These are phyloP conservation scores for Meira nashicola DNA, from an alignment of 1,284 basidiomycete species.

Conservation along the genomic window DNA sequence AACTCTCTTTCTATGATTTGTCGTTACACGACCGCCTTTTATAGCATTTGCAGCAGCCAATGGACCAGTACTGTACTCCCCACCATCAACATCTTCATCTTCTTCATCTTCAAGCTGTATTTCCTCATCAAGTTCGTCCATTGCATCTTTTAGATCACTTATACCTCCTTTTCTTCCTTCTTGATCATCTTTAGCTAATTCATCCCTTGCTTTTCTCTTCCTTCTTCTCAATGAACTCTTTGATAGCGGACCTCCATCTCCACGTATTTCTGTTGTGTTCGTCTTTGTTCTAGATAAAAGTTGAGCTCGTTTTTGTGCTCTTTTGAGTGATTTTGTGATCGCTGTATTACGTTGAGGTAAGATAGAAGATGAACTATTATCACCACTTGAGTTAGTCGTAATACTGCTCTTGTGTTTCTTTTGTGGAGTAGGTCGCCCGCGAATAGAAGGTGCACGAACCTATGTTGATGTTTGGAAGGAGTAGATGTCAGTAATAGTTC, in stretches of 20 bases:
- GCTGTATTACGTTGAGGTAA: background rate
- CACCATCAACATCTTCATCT: constrained; percentile 15
- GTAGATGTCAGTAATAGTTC: background rate
- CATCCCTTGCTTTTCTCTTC: constrained; percentile 38
- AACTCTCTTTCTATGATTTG: constrained; percentile 35
- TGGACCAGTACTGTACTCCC: constrained; percentile 12
- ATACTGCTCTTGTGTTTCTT: background rate
- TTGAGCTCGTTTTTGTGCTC: constrained; percentile 30
- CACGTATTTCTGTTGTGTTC: constrained; percentile 20
- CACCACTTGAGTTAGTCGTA: background rate
- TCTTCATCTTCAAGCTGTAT: constrained; percentile 17
- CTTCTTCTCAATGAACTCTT: constrained; percentile 37
- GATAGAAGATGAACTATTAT: background rate
- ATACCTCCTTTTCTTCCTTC: constrained; percentile 20
- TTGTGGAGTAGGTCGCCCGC: background rate
- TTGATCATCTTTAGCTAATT: constrained; percentile 35
- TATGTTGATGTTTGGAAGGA: background rate
- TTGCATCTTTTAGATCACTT: constrained; percentile 30
- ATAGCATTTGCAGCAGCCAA: constrained; percentile 16
- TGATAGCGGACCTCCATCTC: constrained; percentile 14
- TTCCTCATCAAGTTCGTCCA: constrained; percentile 22
- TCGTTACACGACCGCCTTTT: constrained; percentile 24
- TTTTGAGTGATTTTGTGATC: constrained; percentile 33
- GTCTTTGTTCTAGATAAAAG: constrained; percentile 27
- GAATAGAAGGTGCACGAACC: constrained; percentile 2